phyloP scores from a whole-genome alignment of 2,329 filamentous ascomycete species.

The Hypoxylon sp. region DNA sequence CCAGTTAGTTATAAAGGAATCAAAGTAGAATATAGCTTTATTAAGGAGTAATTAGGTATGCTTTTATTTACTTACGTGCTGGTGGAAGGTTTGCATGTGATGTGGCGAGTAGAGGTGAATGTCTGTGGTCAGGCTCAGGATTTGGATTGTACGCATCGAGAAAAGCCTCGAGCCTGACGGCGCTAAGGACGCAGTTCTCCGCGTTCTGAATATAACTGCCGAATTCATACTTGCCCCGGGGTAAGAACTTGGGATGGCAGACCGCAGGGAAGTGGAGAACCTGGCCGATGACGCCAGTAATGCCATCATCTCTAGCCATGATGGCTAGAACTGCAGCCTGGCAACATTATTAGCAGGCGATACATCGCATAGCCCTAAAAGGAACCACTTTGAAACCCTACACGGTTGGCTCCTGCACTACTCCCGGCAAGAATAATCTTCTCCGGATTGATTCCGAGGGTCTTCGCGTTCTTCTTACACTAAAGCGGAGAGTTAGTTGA shows the following conservation, averaged over 20 bases:
- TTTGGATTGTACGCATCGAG: constrained; percentile 49
- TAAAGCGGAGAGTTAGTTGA: constrained; percentile 56
- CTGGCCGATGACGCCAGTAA: constrained; percentile 55
- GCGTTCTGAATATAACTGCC: constrained; percentile 56
- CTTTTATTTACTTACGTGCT: constrained; percentile 52
- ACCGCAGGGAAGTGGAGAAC: constrained; percentile 56
- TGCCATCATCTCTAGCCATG: constrained; percentile 52
- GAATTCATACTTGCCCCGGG: constrained; percentile 52
- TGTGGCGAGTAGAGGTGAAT: constrained; percentile 56
- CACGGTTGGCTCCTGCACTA: constrained; percentile 65
- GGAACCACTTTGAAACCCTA: constrained; percentile 44
- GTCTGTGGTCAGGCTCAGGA: constrained; percentile 46
- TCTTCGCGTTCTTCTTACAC: constrained; percentile 62
- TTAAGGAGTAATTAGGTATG: neutral
- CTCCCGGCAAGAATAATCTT: constrained; percentile 64
- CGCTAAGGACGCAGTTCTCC: constrained; percentile 52
- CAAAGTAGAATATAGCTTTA: neutral
- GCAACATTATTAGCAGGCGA: neutral
- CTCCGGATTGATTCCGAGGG: constrained; percentile 56
- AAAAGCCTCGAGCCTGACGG: constrained; percentile 55
- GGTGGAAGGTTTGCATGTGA: constrained; percentile 54
- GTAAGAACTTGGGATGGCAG: constrained; percentile 57
- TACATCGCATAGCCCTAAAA: neutral
- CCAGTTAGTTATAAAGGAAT: constrained; percentile 17
- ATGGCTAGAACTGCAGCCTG: constrained; percentile 53